phyloP scores from a whole-genome alignment of 2,329 filamentous ascomycete genomes.

The Pyrenophora seminiperda region DNA sequence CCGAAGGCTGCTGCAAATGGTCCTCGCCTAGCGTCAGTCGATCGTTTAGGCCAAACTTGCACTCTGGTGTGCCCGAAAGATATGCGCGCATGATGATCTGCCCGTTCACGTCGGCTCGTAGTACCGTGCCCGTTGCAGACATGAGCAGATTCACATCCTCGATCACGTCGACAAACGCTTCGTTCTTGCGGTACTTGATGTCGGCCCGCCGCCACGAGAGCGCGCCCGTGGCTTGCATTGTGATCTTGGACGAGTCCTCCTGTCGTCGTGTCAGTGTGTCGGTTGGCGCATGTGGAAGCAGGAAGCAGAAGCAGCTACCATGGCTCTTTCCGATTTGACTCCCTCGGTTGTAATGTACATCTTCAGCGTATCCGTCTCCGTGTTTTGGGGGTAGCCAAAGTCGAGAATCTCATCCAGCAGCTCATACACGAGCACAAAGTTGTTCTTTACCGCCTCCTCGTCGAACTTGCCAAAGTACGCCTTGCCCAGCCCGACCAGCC shows the following conservation, averaged over 20 bases:
- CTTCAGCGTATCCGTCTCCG: slow-evolving; percentile 96
- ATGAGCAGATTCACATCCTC: slow-evolving; percentile 98
- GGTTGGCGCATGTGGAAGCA: neutral
- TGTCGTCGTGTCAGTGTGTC: slow-evolving; percentile 28
- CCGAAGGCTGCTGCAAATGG: slow-evolving; percentile 65
- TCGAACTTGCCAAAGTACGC: slow-evolving; percentile 99
- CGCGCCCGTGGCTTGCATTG: slow-evolving; percentile 97
- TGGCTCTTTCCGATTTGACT: slow-evolving; percentile 85
- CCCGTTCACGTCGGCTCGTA: slow-evolving; percentile 93
- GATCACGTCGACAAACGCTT: slow-evolving; percentile 98
- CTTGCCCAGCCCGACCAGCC: slow-evolving; percentile 85
- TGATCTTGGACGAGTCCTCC: slow-evolving; percentile 96
- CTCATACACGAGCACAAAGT: slow-evolving; percentile 98
- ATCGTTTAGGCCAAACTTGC: slow-evolving; percentile 98
- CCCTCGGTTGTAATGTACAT: slow-evolving; percentile 99
- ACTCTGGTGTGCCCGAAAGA: slow-evolving; percentile 93
- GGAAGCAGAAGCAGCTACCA: slow-evolving; percentile 53
- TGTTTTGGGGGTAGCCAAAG: slow-evolving; percentile 98
- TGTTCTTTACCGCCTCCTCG: slow-evolving; percentile 99
- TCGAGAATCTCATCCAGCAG: slow-evolving; percentile 97
- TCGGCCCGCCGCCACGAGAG: slow-evolving; percentile 96
- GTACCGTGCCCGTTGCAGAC: slow-evolving; percentile 94
- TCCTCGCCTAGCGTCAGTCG: slow-evolving; percentile 81
- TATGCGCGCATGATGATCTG: slow-evolving; percentile 99
- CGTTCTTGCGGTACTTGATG: slow-evolving; percentile 99